phyloP scores from a whole-genome alignment of 495 filamentous ascomycete genomes.

The Penicillium cosmopolitanum region DNA sequence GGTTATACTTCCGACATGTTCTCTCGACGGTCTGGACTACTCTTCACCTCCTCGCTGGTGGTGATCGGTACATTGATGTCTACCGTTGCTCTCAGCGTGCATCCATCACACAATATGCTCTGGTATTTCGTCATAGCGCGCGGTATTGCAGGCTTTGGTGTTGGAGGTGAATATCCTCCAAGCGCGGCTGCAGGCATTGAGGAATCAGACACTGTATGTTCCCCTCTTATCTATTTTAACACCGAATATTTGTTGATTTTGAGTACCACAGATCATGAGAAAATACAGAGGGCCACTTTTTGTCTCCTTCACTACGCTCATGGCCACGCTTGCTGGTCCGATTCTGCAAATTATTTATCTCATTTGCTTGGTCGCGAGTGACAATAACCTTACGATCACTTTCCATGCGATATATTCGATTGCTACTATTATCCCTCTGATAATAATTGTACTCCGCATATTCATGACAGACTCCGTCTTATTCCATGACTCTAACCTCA shows the following conservation, averaged over 20 bases:
- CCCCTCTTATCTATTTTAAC: neutral
- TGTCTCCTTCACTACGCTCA: slow-evolving; percentile 41
- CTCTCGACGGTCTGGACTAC: slow-evolving; percentile 34
- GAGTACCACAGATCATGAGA: slow-evolving; percentile 23
- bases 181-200: slow-evolving; percentile 40
- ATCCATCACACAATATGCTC: slow-evolving; percentile 37
- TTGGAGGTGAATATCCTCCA: slow-evolving; percentile 41
- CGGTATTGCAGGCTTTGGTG: slow-evolving; percentile 39
- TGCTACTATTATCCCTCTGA: slow-evolving; percentile 34
- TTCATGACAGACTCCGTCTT: slow-evolving; percentile 41
- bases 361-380: slow-evolving; percentile 35
- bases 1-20: slow-evolving; percentile 40
- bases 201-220: slow-evolving; percentile 35
- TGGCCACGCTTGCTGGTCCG: slow-evolving; percentile 38
- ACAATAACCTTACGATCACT: slow-evolving; percentile 36
- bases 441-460: slow-evolving; percentile 33
- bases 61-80: slow-evolving; percentile 40
- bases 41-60: slow-evolving; percentile 39
- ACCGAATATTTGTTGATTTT: neutral
- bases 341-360: slow-evolving; percentile 42
- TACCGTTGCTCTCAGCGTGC: slow-evolving; percentile 36
- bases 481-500: slow-evolving; percentile 38
- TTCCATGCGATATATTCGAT: slow-evolving; percentile 41
- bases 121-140: slow-evolving; percentile 42
- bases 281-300: slow-evolving; percentile 38